Percentiles rank a stretch among this genome's conserved stretches.
These are phyloP conservation scores for Leersia perrieri DNA, from an alignment of 176 grass and related monocot species.

Conservation along the genomic window DNA sequence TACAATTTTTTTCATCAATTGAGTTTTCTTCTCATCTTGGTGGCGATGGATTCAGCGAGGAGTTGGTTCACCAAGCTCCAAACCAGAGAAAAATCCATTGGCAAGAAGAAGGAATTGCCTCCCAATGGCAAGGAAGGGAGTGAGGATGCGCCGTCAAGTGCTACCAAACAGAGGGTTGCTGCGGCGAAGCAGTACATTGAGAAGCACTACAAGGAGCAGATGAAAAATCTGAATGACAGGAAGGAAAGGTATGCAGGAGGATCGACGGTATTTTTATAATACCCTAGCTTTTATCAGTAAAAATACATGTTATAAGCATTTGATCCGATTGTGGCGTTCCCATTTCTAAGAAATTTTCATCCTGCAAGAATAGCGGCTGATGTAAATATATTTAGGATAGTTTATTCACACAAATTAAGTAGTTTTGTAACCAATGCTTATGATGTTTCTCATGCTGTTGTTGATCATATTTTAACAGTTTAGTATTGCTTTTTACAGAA, in stretches of 20 bases:
- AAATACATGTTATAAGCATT: background rate
- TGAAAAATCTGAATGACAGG: conserved; percentile 84
- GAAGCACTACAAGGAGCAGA: conserved; percentile 96
- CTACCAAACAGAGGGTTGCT: conserved; percentile 75
- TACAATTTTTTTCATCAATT: background rate
- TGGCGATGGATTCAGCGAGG: conserved; percentile 76
- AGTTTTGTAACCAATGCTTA: background rate
- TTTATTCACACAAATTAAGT: background rate
- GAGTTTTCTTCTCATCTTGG: background rate
- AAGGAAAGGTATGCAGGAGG: conserved; percentile 70
- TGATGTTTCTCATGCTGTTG: background rate
- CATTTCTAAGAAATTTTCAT: background rate
- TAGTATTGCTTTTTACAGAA: conserved; percentile 40
- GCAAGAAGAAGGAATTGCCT: conserved; percentile 78
- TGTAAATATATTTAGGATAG: background rate
- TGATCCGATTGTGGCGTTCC: background rate
- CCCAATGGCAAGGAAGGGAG: conserved; percentile 59
- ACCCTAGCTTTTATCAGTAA: background rate
- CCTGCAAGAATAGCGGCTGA: background rate
- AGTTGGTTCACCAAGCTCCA: conserved; percentile 96
- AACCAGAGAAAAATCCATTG: conserved; percentile 71
- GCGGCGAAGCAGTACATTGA: conserved; percentile 94
- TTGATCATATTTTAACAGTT: conserved; percentile 1
- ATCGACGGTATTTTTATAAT: background rate
- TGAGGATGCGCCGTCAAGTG: conserved; percentile 71